phyloP scores from a whole-genome alignment of 805 yeast genomes.

The Yamadazyma scolyti region DNA sequence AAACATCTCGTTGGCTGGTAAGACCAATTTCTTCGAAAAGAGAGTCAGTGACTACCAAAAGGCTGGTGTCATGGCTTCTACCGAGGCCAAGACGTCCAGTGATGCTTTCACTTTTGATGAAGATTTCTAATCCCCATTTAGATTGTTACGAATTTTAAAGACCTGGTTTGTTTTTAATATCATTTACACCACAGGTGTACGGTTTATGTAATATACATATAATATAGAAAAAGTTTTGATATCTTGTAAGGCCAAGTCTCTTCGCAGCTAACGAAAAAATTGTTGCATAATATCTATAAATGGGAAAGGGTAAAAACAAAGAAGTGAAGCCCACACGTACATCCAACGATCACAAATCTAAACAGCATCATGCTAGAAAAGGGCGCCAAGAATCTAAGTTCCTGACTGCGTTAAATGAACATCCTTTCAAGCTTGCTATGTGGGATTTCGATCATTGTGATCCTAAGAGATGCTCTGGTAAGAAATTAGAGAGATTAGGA shows the following conservation, averaged over 20 bases:
- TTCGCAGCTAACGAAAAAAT: too few species aligned
- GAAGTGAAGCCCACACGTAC: conserved; percentile 42
- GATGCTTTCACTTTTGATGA: conserved; percentile 83
- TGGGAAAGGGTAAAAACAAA: conserved; percentile 59
- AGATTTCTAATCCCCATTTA: conserved; percentile 77
- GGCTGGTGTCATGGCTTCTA: conserved; percentile 95
- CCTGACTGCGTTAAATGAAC: conserved; percentile 4
- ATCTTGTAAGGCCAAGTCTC: too few species aligned
- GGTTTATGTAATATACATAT: too few species aligned
- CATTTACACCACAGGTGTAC: too few species aligned
- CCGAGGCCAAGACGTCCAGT: conserved; percentile 44
- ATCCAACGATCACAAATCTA: conserved; percentile 55
- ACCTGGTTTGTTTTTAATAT: too few species aligned
- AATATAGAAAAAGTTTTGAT: too few species aligned
- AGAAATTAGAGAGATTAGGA: conserved; percentile 86
- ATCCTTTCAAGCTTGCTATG: conserved; percentile 87
- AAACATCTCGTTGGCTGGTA: conserved; percentile 96
- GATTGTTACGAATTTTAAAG: too few species aligned
- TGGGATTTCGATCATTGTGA: conserved; percentile 99
- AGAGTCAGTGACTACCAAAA: conserved; percentile 98
- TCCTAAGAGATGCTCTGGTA: conserved; percentile 96
- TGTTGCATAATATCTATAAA: conserved; percentile 15
- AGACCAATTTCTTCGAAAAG: conserved; percentile 98
- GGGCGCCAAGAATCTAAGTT: conserved; percentile 43
- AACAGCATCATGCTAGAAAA: conserved; percentile 45